Evolutionary conservation across 1,139 yeast species (phyloP), one percentile per base, ranked within the genome.

Genomic region (Geotrichum citri-aurantii): DNA sequence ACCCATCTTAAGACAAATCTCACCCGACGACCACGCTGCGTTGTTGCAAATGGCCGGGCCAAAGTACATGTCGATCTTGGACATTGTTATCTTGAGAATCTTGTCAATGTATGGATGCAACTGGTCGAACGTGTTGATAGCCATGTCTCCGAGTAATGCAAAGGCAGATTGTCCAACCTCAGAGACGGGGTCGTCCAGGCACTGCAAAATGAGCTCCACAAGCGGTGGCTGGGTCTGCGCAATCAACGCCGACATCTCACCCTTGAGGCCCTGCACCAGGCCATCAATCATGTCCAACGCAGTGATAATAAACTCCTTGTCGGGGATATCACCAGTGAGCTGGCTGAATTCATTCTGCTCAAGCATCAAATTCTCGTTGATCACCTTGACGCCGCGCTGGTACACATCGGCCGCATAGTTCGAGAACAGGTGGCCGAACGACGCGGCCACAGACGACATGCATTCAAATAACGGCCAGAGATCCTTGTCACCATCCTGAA

Each of bases 1-100:
- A 4, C 70, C 71, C 40, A 85, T 69, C 64, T 90, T 81, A 67
- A 91, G 77, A 1, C 88, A 78, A 46, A 95, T 83, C 72, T 95
- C 96, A 44, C 99, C 99, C 24, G 89, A 76, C 1, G 96, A 82
- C 99, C 99, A 93, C 55, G 90, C 85, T 0, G 98, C 95, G 72
- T 93, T 93, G 70, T 91, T 89, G 72, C 86, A 81, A 54, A 88
- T 86, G 19, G 93, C 82, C 8, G 77, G 79, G 12, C 66, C 63
- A 29, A 54, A 58, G 7, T 57, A 59, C 63, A 87, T 77, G 69
- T 88, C 96, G 63, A 85, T 82, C 58, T 74, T 75, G 19, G 68
- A 63, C 5, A 91, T 86, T 62, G 88, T 81, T 57, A 81, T 79
- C 33, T 83, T 77, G 68, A 91, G 76, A 33, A 90, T 76, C 50